These are phyloP conservation scores for Knufia petricola DNA, from an alignment of 2,329 filamentous ascomycete species.

Conservation along the genomic window DNA sequence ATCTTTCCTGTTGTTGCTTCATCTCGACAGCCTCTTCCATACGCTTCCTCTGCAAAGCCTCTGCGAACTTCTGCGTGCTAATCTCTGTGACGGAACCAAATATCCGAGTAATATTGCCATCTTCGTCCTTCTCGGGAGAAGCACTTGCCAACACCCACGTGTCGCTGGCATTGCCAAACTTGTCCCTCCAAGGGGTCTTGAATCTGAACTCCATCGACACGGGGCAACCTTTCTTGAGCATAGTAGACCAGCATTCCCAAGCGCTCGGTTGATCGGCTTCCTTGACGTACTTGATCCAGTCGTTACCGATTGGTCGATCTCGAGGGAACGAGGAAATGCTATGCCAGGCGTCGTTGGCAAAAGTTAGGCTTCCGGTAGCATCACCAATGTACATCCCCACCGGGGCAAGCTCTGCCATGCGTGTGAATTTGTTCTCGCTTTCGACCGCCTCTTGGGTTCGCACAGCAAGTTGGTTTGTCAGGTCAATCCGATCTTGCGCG, in stretches of 20 bases:
- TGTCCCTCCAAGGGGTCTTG: conserved; percentile 44
- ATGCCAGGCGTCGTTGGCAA: conserved; percentile 70
- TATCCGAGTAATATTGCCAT: conserved; percentile 42
- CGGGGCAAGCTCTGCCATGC: conserved; percentile 75
- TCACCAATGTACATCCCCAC: conserved; percentile 82
- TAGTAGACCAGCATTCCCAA: conserved; percentile 24
- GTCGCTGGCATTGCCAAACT: conserved; percentile 40
- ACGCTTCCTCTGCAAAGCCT: conserved; percentile 66
- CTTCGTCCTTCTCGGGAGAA: conserved; percentile 42
- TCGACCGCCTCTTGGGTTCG: conserved; percentile 48
- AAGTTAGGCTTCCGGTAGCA: conserved; percentile 59
- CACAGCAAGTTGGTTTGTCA: conserved; percentile 64
- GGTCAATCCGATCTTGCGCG: conserved; percentile 64
- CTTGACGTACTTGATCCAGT: conserved; percentile 44
- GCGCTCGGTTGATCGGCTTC: conserved; percentile 41
- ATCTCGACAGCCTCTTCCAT: conserved; percentile 73
- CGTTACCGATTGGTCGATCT: conserved; percentile 15
- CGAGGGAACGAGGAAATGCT: conserved; percentile 28
- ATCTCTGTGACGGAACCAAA: conserved; percentile 66
- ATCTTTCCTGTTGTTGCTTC: conserved; percentile 70
- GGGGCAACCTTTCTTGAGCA: conserved; percentile 19
- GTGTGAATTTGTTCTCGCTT: conserved; percentile 67
- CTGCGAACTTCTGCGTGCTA: conserved; percentile 74
- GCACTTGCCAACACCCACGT: conserved; percentile 48
- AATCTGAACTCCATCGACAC: conserved; percentile 46